A percentile compares a stretch with the other conserved stretches of the same genome.
Evolutionary conservation across 345 rosid genomes (phyloP).

Genomic region (Pistacia integerrima): DNA sequence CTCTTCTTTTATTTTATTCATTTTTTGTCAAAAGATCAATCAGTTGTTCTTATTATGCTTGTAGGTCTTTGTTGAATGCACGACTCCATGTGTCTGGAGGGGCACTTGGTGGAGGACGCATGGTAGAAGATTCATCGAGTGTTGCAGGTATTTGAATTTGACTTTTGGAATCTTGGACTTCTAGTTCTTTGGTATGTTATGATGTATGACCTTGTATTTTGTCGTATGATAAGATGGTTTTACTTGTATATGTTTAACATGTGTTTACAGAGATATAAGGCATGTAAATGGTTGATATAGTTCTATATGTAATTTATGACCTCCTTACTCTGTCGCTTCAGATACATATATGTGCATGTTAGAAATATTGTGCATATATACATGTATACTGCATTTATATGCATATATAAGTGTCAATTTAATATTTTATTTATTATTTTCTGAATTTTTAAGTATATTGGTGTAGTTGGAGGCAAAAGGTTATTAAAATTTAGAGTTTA

Average conservation of each 20-base stretch:
- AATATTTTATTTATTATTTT: neutral
- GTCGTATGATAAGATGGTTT: neutral
- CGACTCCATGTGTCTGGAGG: conserved; percentile 99
- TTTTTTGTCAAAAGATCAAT: conserved; percentile 13
- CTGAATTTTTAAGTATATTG: neutral
- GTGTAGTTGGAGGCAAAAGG: neutral
- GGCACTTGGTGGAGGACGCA: conserved; percentile 99
- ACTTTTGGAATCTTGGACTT: conserved; percentile 2
- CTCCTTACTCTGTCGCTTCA: neutral
- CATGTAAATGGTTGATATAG: neutral
- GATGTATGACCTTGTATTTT: neutral
- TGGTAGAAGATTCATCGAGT: conserved; percentile 99
- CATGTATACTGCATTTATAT: neutral
- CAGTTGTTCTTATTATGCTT: conserved; percentile 18
- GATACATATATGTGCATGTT: neutral
- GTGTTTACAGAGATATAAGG: neutral
- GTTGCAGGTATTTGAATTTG: conserved; percentile 70
- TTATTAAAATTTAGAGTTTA: neutral
- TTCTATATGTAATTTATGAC: neutral
- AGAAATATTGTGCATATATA: neutral
- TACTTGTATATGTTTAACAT: neutral
- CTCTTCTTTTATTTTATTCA: conserved; percentile 12
- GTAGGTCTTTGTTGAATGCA: conserved; percentile 98
- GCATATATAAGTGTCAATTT: neutral
- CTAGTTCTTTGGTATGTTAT: neutral